Evolutionary conservation across 306 rosid species (phyloP).

Genomic region (Pyrus pyrifolia): DNA sequence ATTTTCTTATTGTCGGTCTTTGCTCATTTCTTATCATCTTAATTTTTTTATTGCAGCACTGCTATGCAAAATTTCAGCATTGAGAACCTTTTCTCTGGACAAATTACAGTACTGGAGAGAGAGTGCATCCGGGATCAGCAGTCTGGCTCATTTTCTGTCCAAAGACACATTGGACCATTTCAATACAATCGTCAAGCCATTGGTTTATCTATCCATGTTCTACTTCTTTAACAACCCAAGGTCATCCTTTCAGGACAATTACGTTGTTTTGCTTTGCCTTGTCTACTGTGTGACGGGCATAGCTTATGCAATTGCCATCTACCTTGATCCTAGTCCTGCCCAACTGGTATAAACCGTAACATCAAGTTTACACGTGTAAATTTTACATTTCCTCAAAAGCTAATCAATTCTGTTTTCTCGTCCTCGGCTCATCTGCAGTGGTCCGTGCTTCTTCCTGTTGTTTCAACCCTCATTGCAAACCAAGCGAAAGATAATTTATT

Average conservation of each 20-base stretch:
- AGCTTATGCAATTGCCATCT: conserved; percentile 33
- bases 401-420: not conserved
- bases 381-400: not conserved
- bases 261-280: conserved; percentile 30
- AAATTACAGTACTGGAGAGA: conserved; percentile 40
- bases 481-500: conserved; percentile 21
- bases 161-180: conserved; percentile 35
- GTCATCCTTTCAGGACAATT: conserved; percentile 31
- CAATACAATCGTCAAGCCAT: conserved; percentile 30
- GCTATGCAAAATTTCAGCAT: conserved; percentile 30
- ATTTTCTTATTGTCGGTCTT: conserved; percentile 5
- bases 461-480: conserved; percentile 27
- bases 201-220: conserved; percentile 39
- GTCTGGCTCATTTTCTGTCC: conserved; percentile 37
- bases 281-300: conserved; percentile 36
- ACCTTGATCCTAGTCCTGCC: conserved; percentile 35
- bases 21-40: not conserved
- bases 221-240: conserved; percentile 35
- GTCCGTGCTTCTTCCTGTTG: conserved; percentile 38
- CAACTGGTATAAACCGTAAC: conserved; percentile 24
- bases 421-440: conserved; percentile 8
- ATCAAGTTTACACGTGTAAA: not conserved
- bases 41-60: conserved; percentile 23
- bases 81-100: conserved; percentile 41
- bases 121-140: conserved; percentile 36